Evolutionary conservation across 1,284 basidiomycete species (phyloP).

Genomic region (Cutaneotrichosporon cavernicola): DNA sequence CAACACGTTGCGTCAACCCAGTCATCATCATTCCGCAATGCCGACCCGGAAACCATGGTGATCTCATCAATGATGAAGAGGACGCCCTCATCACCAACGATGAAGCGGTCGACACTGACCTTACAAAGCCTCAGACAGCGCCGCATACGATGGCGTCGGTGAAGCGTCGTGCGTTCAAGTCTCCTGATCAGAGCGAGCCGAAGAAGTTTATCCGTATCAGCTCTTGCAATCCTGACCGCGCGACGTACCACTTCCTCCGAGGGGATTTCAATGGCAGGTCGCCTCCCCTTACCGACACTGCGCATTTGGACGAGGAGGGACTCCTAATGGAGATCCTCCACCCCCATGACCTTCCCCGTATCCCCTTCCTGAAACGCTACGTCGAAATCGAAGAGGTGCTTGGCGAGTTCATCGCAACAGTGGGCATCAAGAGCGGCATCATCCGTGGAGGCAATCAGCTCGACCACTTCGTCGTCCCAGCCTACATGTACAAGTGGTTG

Average conservation of each 20-base stretch:
- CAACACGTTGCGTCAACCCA: too few species aligned
- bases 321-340: not conserved
- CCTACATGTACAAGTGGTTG: slow-evolving; percentile 15
- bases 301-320: not conserved
- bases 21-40: too few species aligned
- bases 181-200: too few species aligned
- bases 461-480: slow-evolving; percentile 4
- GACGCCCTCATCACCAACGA: too few species aligned
- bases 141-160: too few species aligned
- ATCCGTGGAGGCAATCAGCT: not conserved
- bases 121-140: too few species aligned
- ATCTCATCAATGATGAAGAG: too few species aligned
- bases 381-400: not conserved
- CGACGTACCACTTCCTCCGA: too few species aligned
- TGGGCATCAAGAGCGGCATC: not conserved
- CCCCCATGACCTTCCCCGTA: slow-evolving; percentile 8
- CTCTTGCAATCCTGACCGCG: too few species aligned
- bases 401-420: not conserved
- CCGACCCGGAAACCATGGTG: too few species aligned
- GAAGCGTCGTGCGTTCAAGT: not conserved
- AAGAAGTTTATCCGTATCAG: too few species aligned
- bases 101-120: too few species aligned
- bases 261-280: not conserved
- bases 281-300: slow-evolving; percentile 5
- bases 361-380: slow-evolving; percentile 13